phyloP scores from a whole-genome alignment of 129 eudicot genomes.

The Kitagawia praeruptora region DNA sequence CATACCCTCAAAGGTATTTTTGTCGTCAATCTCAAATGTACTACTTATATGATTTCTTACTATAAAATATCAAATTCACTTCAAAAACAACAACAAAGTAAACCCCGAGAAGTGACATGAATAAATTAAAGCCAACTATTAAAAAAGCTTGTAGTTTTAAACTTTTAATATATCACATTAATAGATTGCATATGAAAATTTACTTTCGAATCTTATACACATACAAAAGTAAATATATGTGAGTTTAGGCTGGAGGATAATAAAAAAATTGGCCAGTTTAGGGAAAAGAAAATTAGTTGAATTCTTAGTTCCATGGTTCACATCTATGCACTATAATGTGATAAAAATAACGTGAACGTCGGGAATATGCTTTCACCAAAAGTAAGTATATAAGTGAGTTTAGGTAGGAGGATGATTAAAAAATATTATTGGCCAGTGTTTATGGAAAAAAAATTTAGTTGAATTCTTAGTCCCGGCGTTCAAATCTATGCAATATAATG shows the following conservation, averaged over 20 bases:
- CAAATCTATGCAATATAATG: neutral
- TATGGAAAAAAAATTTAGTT: neutral
- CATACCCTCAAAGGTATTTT: neutral
- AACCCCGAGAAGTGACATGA: neutral
- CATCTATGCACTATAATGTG: neutral
- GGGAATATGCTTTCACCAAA: neutral
- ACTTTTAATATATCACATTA: neutral
- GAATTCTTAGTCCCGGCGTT: neutral
- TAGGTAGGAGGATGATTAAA: neutral
- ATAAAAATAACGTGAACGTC: neutral
- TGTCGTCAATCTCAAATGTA: neutral
- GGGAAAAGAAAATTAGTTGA: neutral
- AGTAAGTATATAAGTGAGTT: neutral
- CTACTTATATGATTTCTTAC: neutral
- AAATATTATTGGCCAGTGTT: neutral
- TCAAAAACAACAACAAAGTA: too few relatives aligned
- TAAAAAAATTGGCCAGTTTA: neutral
- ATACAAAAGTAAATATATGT: neutral
- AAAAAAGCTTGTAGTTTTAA: neutral
- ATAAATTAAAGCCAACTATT: neutral
- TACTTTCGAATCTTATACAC: neutral
- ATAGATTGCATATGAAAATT: neutral
- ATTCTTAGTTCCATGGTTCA: neutral
- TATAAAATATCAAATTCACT: neutral
- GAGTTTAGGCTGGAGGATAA: neutral